A percentile compares a stretch with the other conserved stretches of the same genome.
Conservation (phyloP, 495 filamentous ascomycete genomes). For the Penicillium cosmopolitanum region DNA sequence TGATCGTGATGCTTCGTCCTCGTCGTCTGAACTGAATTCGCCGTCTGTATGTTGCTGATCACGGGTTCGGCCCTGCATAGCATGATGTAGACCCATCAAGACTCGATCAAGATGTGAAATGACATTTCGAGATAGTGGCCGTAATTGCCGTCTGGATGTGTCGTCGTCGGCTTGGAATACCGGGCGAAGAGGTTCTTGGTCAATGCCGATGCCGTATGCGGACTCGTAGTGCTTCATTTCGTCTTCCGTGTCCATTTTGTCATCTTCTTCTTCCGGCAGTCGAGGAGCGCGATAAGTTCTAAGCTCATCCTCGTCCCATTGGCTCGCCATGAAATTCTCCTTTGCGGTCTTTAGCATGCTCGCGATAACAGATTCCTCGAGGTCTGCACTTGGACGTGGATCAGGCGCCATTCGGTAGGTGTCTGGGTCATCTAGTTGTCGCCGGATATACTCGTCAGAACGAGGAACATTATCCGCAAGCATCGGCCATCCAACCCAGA, state of each 20-base stretch:
- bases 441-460: constrained; percentile 47
- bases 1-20: constrained; percentile 5
- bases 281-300: not conserved
- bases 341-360: constrained; percentile 65
- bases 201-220: not conserved
- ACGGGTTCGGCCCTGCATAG: constrained; percentile 48
- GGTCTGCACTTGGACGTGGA: constrained; percentile 53
- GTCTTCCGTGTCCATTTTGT: constrained; percentile 9
- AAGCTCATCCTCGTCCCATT: constrained; percentile 24
- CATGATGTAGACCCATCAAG: constrained; percentile 66
- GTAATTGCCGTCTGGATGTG: constrained; percentile 58
- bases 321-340: constrained; percentile 55
- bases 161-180: constrained; percentile 65
- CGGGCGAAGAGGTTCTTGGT: constrained; percentile 30
- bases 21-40: constrained; percentile 25
- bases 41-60: constrained; percentile 11
- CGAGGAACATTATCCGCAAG: constrained; percentile 60
- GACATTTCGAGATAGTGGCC: constrained; percentile 66
- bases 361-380: constrained; percentile 71
- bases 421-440: constrained; percentile 47
- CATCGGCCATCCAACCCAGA: constrained; percentile 84
- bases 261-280: not conserved
- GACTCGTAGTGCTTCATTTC: constrained; percentile 18
- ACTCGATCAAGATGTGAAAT: constrained; percentile 67
- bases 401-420: constrained; percentile 48